A percentile compares a stretch with the other conserved stretches of the same genome.
phyloP scores from a whole-genome alignment of 495 filamentous ascomycete genomes.

The Amphirosellinia nigrospora region DNA sequence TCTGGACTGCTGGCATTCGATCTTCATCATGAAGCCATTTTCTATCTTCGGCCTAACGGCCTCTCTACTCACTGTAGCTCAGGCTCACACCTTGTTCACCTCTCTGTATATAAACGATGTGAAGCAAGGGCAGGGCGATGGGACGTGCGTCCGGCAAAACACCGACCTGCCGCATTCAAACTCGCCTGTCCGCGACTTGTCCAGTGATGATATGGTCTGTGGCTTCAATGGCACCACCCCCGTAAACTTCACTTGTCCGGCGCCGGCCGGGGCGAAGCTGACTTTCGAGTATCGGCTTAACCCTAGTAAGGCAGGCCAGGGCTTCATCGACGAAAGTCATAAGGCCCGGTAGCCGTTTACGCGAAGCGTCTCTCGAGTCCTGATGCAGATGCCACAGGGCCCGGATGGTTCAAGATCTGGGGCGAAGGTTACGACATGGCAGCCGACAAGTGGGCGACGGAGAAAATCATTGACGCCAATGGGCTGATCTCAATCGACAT shows the following conservation, averaged over 20 bases:
- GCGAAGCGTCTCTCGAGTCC: constrained; percentile 60
- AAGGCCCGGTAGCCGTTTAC: constrained; percentile 65
- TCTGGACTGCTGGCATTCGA: neutral
- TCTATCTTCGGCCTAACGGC: constrained; percentile 5
- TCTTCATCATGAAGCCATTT: constrained; percentile 29
- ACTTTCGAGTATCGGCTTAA: constrained; percentile 60
- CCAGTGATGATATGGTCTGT: constrained; percentile 63
- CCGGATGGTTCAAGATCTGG: constrained; percentile 73
- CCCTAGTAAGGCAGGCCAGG: constrained; percentile 51
- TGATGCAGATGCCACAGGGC: constrained; percentile 41
- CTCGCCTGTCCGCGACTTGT: constrained; percentile 53
- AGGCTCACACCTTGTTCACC: constrained; percentile 64
- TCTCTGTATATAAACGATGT: constrained; percentile 60
- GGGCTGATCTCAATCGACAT: constrained; percentile 58
- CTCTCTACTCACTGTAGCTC: constrained; percentile 8
- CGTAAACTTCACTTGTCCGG: constrained; percentile 56
- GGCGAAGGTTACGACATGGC: constrained; percentile 58
- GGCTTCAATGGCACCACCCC: constrained; percentile 57
- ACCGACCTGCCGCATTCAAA: constrained; percentile 49
- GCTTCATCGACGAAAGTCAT: constrained; percentile 58
- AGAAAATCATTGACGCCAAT: constrained; percentile 59
- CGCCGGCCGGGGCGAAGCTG: constrained; percentile 50
- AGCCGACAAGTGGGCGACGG: constrained; percentile 61
- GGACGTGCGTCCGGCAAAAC: constrained; percentile 62
- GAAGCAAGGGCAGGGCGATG: constrained; percentile 57